phyloP scores from a whole-genome alignment of 352 stramenopile genomes.

The Phytophthora pseudosyringae region DNA sequence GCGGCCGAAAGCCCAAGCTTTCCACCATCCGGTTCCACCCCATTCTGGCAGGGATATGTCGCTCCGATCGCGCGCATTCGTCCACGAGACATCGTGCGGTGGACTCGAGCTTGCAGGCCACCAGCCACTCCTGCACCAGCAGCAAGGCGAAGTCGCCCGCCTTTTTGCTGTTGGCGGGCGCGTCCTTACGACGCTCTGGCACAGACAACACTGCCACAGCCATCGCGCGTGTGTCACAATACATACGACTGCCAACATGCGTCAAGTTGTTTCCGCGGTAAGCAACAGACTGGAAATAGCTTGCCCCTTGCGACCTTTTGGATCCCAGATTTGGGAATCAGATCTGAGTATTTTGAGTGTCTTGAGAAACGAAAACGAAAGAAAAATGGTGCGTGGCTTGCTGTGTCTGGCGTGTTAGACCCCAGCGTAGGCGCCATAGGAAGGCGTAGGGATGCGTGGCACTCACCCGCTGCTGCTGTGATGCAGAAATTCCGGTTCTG shows the following conservation, averaged over 20 bases:
- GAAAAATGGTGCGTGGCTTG: slow-evolving; percentile 15
- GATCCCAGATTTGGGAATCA: slow-evolving; percentile 3
- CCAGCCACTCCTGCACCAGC: slow-evolving; percentile 62
- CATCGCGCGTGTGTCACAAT: slow-evolving; percentile 23
- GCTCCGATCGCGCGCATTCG: slow-evolving; percentile 37
- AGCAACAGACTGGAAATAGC: background rate
- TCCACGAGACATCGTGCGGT: slow-evolving; percentile 50
- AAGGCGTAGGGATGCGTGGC: background rate
- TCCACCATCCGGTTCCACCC: slow-evolving; percentile 33
- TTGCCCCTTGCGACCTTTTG: slow-evolving; percentile 4
- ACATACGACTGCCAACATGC: background rate
- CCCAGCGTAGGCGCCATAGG: background rate
- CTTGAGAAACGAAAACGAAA: background rate
- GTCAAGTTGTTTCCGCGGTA: slow-evolving; percentile 3
- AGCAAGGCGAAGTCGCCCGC: slow-evolving; percentile 28
- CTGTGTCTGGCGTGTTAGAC: background rate
- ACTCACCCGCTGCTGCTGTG: slow-evolving; percentile 6
- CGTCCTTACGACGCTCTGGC: slow-evolving; percentile 9
- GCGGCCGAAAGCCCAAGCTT: slow-evolving; percentile 20
- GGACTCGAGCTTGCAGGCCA: slow-evolving; percentile 30
- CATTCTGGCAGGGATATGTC: slow-evolving; percentile 19
- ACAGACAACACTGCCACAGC: slow-evolving; percentile 3
- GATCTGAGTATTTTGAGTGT: slow-evolving; percentile 11
- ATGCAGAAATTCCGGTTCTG: slow-evolving; percentile 63
- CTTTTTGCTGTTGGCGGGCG: slow-evolving; percentile 10